Conservation (phyloP, 129 eudicot species). For the Flaveria bidentis region DNA sequence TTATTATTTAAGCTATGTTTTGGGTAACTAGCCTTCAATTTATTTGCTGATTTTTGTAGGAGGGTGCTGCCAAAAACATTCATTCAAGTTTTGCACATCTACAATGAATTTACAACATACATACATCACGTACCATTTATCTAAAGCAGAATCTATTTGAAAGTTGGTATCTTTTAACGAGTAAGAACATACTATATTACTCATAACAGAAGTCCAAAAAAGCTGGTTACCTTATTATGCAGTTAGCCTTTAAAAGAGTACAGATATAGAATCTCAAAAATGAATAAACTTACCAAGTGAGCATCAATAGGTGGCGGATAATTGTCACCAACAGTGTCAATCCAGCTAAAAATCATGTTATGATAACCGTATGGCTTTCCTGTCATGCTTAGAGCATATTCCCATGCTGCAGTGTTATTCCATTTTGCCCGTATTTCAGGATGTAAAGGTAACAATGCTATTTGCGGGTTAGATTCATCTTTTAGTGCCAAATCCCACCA, state of each 20-base stretch:
- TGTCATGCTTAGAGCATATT: conserved; percentile 84
- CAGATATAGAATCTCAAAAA: not conserved
- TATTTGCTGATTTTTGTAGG: too few species aligned
- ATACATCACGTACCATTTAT: not conserved
- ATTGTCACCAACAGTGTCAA: conserved; percentile 92
- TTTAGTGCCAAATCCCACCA: conserved; percentile 97
- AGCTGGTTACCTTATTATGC: not conserved
- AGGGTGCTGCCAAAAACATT: too few species aligned
- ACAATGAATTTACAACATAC: too few species aligned
- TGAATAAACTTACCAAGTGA: conserved; percentile 74
- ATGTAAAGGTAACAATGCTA: conserved; percentile 89
- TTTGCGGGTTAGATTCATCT: conserved; percentile 92
- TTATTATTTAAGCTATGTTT: too few species aligned
- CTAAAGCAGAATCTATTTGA: not conserved
- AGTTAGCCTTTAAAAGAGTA: not conserved
- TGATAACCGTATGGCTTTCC: conserved; percentile 99
- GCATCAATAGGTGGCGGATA: conserved; percentile 99
- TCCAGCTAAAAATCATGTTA: conserved; percentile 99
- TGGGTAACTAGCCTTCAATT: too few species aligned
- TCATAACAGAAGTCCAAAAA: not conserved
- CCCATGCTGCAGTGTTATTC: conserved; percentile 94
- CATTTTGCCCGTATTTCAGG: conserved; percentile 85
- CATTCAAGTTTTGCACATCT: too few species aligned
- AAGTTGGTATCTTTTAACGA: not conserved
- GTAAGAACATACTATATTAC: not conserved